Conservation (phyloP, 345 rosid genomes). For the Gossypium herbaceum region DNA sequence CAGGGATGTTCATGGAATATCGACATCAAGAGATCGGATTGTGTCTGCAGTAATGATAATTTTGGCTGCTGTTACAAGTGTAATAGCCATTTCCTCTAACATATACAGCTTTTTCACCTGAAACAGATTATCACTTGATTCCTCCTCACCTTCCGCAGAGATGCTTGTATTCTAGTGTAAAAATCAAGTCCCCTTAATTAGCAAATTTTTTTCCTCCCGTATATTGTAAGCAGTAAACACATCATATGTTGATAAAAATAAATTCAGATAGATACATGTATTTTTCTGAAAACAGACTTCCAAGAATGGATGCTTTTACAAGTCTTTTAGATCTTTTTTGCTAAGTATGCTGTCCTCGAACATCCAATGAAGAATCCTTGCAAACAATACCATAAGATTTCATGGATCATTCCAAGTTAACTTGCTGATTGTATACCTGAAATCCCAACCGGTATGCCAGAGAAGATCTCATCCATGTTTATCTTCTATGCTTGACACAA, state of each 20-base stretch:
- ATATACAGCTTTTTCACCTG: slow-evolving; percentile 14
- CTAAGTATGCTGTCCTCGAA: not conserved
- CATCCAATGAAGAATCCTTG: not conserved
- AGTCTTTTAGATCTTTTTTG: not conserved
- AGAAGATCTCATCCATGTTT: too few relatives aligned
- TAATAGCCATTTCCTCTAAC: slow-evolving; percentile 43
- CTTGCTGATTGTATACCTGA: not conserved
- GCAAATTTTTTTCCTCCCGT: not conserved
- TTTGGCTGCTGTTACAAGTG: slow-evolving; percentile 40
- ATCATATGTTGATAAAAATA: not conserved
- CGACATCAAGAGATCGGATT: slow-evolving; percentile 36
- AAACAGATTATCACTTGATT: not conserved
- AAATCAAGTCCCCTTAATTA: not conserved
- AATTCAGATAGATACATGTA: not conserved
- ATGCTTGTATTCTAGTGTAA: not conserved
- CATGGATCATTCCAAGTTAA: not conserved
- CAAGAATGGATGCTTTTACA: not conserved
- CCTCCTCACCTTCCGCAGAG: not conserved
- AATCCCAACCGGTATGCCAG: too few relatives aligned
- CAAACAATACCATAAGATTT: not conserved
- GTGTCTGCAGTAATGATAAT: slow-evolving; percentile 37
- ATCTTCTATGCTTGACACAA: too few relatives aligned
- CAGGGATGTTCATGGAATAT: slow-evolving; percentile 44
- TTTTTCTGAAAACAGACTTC: not conserved
- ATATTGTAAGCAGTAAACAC: not conserved